Evolutionary conservation across 345 rosid species (phyloP).

Genomic region (Salix dunnii): DNA sequence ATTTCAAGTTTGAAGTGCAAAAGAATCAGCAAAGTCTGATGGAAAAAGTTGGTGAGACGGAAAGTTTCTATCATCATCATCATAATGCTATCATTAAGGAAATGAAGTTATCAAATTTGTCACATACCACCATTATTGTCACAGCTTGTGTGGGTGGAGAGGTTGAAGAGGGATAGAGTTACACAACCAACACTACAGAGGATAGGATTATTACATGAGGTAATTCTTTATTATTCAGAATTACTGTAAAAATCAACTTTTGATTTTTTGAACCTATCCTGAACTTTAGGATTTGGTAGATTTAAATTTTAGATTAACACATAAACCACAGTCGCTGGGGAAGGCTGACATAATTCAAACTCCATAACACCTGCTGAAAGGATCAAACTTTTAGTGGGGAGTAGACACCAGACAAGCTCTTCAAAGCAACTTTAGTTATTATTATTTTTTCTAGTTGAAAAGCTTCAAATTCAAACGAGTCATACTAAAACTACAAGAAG

Average conservation of each 20-base stretch:
- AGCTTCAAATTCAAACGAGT: not conserved
- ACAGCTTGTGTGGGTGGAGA: not conserved
- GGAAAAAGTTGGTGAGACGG: conserved; percentile 12
- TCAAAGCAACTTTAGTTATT: not conserved
- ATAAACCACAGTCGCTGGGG: not conserved
- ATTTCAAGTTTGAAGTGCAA: not conserved
- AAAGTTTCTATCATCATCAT: not conserved
- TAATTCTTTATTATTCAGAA: not conserved
- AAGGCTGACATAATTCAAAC: not conserved
- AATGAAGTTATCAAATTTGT: conserved; percentile 10
- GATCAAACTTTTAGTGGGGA: not conserved
- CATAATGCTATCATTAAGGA: not conserved
- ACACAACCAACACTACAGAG: not conserved
- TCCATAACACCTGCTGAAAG: not conserved
- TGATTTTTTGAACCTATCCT: not conserved
- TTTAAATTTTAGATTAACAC: not conserved
- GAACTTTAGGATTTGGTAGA: not conserved
- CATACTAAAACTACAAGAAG: conserved; percentile 5
- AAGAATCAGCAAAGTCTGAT: not conserved
- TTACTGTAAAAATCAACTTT: not conserved
- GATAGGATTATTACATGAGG: not conserved
- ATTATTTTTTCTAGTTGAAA: not conserved
- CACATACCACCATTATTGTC: conserved; percentile 9
- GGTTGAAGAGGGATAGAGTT: not conserved
- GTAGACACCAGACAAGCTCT: not conserved